Evolutionary conservation across 306 rosid genomes (phyloP), one percentile per base, ranked within the genome.

Genomic region (Vicia sativa): DNA sequence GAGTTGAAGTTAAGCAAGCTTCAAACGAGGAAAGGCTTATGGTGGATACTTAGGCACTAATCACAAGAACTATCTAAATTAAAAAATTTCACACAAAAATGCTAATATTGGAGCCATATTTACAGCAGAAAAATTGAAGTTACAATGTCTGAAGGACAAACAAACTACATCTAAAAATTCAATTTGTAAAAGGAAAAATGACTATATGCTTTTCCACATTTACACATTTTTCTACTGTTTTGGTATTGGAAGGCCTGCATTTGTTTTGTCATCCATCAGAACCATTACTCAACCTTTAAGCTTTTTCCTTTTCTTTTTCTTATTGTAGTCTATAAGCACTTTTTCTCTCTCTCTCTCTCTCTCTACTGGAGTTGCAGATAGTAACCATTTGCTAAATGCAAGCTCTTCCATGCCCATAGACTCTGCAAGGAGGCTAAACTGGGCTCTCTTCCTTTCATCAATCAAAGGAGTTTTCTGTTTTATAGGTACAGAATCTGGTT

Each of bases 361-460:
- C 79, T 86, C 88, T 25, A 18, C 37, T 39, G 88, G 87, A 62
- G 88, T 82, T 1, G 91, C 91, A 37, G 91, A 83, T 71, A 90
- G 74, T 62, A 90, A 49, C 98, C 98, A 92, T 78, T 75, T 84
- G 86, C 98, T 92, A 69, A 89, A 89, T 74, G 82, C 85, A 58
- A 87, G 71, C 71, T 81, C 96, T 54, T 28, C 87, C 96, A 89
- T 81, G 54, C 87, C 91, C 78, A 66, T 73, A 59, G 61, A 83
- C 52, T 19, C 75, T 23, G 96, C 95, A 74, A 92, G 78, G 58
- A 74, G 82, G 59, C 88, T 75, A 62, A 74, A 92, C 35, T 84
- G 87, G 67, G 63, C 56, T 74, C 85, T 83, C 83, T 87, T 89
- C 74, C 71, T 56, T 68, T 82, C 86, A 69, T 63, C 70, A 48